Percentiles rank a stretch among this genome's conserved stretches.
Evolutionary conservation across 371 early-diverging fungal species (phyloP).

Genomic region (Phascolomyces articulosus): DNA sequence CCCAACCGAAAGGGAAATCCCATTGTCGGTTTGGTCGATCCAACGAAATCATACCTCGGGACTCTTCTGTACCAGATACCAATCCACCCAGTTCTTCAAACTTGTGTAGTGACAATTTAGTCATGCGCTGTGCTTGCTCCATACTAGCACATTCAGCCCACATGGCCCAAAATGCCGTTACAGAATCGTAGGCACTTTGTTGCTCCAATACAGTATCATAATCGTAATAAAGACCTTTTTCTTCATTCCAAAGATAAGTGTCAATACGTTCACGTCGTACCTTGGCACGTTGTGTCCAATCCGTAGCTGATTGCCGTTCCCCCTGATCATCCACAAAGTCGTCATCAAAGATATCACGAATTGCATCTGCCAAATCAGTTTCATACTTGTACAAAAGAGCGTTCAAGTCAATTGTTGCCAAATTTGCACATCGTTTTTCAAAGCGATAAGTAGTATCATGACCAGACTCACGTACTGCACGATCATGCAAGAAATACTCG

Average conservation of each 20-base stretch:
- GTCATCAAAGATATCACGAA: constrained; percentile 72
- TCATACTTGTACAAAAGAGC: constrained; percentile 94
- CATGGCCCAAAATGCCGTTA: constrained; percentile 76
- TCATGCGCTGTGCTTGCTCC: constrained; percentile 66
- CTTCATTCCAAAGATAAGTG: constrained; percentile 71
- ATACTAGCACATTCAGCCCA: constrained; percentile 74
- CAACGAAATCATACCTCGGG: constrained; percentile 75
- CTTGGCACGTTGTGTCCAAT: constrained; percentile 61
- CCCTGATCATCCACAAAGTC: constrained; percentile 53
- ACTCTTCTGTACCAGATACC: constrained; percentile 87
- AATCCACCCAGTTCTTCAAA: constrained; percentile 91
- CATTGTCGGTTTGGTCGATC: constrained; percentile 95
- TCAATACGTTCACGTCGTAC: constrained; percentile 61
- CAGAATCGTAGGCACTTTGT: constrained; percentile 69
- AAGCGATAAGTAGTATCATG: constrained; percentile 97
- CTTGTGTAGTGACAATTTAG: constrained; percentile 49
- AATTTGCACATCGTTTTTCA: constrained; percentile 88
- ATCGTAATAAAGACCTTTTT: constrained; percentile 63
- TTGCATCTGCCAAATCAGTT: constrained; percentile 81
- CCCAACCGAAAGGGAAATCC: constrained; percentile 98
- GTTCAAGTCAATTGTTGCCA: constrained; percentile 94
- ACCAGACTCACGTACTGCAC: constrained; percentile 96
- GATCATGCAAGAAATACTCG: constrained; percentile 94
- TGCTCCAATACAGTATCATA: constrained; percentile 60
- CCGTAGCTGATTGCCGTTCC: constrained; percentile 41